These are phyloP conservation scores for Trichophyton schoenleinii DNA, from an alignment of 2,329 filamentous ascomycete species.

Conservation along the genomic window DNA sequence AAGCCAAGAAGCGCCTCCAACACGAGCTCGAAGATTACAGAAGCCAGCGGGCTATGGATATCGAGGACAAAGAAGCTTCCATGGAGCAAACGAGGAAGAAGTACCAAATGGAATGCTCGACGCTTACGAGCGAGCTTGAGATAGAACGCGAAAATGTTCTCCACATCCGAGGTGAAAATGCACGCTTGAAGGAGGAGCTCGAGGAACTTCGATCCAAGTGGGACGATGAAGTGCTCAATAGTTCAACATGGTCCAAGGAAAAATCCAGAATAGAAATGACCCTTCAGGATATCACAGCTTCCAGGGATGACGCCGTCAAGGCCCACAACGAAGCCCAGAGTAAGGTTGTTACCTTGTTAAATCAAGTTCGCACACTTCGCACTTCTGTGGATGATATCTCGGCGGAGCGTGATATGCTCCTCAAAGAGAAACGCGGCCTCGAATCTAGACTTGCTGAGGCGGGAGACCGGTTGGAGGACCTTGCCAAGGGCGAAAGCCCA, in stretches of 20 bases:
- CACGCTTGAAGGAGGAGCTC: slow-evolving; percentile 82
- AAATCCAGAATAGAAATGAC: slow-evolving; percentile 85
- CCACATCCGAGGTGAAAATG: slow-evolving; percentile 71
- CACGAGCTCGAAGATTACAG: slow-evolving; percentile 97
- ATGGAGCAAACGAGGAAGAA: slow-evolving; percentile 97
- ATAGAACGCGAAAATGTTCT: slow-evolving; percentile 83
- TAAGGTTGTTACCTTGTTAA: slow-evolving; percentile 80
- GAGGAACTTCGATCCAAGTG: slow-evolving; percentile 91
- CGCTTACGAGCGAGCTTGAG: slow-evolving; percentile 82
- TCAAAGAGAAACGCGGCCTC: slow-evolving; percentile 80
- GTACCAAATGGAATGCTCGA: slow-evolving; percentile 86
- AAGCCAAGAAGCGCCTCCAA: slow-evolving; percentile 87
- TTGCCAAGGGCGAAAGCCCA: slow-evolving; percentile 72
- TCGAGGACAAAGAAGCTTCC: slow-evolving; percentile 90
- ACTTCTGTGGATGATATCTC: slow-evolving; percentile 74
- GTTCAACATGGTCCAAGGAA: slow-evolving; percentile 96
- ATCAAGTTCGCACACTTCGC: slow-evolving; percentile 74
- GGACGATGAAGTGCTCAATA: slow-evolving; percentile 96
- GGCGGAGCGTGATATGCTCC: slow-evolving; percentile 69
- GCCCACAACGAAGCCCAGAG: slow-evolving; percentile 92
- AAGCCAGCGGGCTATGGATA: slow-evolving; percentile 84
- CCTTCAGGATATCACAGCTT: slow-evolving; percentile 73
- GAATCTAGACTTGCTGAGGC: slow-evolving; percentile 79
- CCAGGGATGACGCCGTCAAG: slow-evolving; percentile 82
- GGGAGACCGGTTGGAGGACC: slow-evolving; percentile 74